Conservation (phyloP, 2,329 filamentous ascomycete genomes). For the Aspergillus oerlinghausenensis region DNA sequence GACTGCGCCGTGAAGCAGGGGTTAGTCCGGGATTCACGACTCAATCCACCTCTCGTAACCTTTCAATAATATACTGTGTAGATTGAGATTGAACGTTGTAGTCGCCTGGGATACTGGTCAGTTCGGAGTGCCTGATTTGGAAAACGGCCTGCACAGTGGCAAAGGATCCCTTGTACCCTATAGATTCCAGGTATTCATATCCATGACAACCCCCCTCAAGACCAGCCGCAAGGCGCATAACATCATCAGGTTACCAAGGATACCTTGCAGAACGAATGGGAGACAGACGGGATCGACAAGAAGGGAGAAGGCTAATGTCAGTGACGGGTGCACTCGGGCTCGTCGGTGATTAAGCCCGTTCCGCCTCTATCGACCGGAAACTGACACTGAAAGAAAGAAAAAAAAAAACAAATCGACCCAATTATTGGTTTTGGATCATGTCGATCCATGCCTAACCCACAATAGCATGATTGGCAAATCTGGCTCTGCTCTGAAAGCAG, state of each 20-base stretch:
- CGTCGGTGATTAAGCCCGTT: too few species aligned
- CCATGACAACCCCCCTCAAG: not conserved
- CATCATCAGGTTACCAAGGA: not conserved
- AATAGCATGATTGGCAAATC: not conserved
- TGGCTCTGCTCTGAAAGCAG: not conserved
- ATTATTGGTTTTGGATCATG: too few species aligned
- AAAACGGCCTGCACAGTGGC: not conserved
- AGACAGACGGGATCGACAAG: not conserved
- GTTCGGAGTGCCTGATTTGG: not conserved
- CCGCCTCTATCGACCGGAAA: too few species aligned
- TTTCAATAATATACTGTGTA: too few species aligned
- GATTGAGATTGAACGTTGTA: too few species aligned
- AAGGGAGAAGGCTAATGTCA: not conserved
- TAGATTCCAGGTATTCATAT: not conserved
- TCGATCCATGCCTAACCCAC: not conserved
- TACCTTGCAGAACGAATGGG: not conserved
- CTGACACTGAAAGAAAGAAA: not conserved
- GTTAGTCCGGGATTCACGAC: not conserved
- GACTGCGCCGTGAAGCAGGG: not conserved
- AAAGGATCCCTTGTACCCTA: not conserved
- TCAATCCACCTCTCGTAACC: too few species aligned
- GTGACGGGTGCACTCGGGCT: too few species aligned
- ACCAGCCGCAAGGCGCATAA: too few species aligned
- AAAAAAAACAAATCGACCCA: too few species aligned
- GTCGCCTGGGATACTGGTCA: not conserved